Base-by-base conservation (phyloP, 805 yeast species). In the Metschnikowia amazonensis region DNA sequence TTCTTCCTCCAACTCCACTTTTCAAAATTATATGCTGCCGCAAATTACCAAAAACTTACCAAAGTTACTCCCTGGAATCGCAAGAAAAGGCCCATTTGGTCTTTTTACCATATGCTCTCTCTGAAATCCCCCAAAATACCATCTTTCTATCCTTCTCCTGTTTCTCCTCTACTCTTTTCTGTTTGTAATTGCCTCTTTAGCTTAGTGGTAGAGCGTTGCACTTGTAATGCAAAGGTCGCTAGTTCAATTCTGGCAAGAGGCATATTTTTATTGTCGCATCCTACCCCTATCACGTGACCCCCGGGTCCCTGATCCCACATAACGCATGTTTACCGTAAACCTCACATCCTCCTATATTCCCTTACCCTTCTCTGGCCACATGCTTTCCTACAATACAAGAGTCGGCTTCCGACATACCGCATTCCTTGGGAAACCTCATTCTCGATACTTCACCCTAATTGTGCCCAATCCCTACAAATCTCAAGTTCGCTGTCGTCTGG, bases 151-250 rank as follows among this genome's bases (percentile, higher is more conserved):
- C n/a, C n/a, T n/a, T n/a, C n/a, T n/a, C n/a, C n/a, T n/a, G n/a
- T n/a, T n/a, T n/a, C n/a, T n/a, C n/a, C n/a, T n/a, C n/a, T n/a
- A n/a, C n/a, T n/a, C n/a, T n/a, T n/a, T n/a, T n/a, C n/a, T n/a
- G n/a, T 20, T 16, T 18, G 31, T 20, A 1, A 43, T 20, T 14
- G 96, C 96, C 96, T 78, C 82, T 80, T 87, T 88, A 87, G 96
- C 96, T 87, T 86, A 88, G 96, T 86, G 96, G 96, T 87, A 88
- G 94, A 87, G 95, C 95, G 95, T 86, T 85, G 96, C 96, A 88
- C 96, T 88, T 88, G 96, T 88, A 88, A 86, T 86, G 95, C 94
- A 84, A 84, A 84, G 92, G 89, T 85, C 92, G 89, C 88, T 82
- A 84, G 65, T 60, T 61, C 66, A 61, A 61, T 62, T 62, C 66